Evolutionary conservation across 2,329 filamentous ascomycete genomes (phyloP).

Genomic region (Fusarium armeniacum): DNA sequence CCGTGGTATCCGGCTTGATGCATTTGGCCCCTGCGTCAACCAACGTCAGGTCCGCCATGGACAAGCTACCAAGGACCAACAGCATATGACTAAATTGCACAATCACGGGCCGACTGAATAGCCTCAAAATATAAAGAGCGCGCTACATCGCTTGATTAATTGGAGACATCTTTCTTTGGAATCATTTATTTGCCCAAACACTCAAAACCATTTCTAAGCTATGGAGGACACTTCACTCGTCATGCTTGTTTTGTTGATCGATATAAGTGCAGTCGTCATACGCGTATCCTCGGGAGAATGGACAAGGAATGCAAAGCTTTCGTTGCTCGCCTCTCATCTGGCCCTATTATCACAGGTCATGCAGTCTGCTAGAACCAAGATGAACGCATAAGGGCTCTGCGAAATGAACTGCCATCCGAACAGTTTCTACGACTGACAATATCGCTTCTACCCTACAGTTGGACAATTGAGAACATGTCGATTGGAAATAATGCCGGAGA

Average conservation of each 20-base stretch:
- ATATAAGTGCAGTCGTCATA: not conserved
- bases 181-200: fast-evolving
- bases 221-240: not conserved
- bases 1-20: not conserved
- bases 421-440: fast-evolving
- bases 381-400: not conserved
- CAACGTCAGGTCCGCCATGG: not conserved
- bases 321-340: not conserved
- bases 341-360: not conserved
- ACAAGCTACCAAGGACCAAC: not conserved
- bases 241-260: not conserved
- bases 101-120: not conserved
- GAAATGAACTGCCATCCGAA: too few species aligned
- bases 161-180: fast-evolving
- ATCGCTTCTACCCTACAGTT: not conserved
- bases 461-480: fast-evolving
- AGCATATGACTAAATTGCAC: not conserved
- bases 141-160: fast-evolving
- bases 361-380: not conserved
- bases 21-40: not conserved
- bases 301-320: not conserved
- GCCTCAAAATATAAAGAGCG: not conserved
- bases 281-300: not conserved
- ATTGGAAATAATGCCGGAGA: not conserved
- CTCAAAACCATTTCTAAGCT: fast-evolving